phyloP scores from a whole-genome alignment of 768 basidiomycete species.

The Boletus rubropictus region DNA sequence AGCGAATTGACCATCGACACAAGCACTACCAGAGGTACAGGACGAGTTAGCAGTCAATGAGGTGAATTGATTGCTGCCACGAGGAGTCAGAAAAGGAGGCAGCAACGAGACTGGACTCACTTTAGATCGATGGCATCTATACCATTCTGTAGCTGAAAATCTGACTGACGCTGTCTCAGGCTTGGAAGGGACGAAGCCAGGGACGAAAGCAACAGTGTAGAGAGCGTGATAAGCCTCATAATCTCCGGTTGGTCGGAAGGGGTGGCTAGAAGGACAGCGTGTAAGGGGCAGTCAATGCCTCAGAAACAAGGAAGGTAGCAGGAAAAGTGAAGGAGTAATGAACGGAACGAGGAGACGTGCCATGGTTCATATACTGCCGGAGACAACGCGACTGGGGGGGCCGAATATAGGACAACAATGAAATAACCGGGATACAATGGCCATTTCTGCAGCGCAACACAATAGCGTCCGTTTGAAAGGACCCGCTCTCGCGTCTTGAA shows the following conservation, averaged over 20 bases:
- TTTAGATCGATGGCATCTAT: constrained; percentile 39
- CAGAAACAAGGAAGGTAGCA: constrained; percentile 8
- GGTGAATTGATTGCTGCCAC: constrained; percentile 18
- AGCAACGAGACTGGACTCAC: constrained; percentile 22
- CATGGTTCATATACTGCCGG: constrained; percentile 17
- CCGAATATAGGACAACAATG: constrained; percentile 16
- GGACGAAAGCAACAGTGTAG: constrained; percentile 26
- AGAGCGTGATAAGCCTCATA: constrained; percentile 38
- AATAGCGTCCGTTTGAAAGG: constrained; percentile 4
- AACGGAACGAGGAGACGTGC: neutral
- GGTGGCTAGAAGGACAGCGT: neutral
- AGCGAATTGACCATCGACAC: constrained; percentile 45
- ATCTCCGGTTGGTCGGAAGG: constrained; percentile 3
- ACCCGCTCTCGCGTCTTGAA: neutral
- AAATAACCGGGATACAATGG: neutral
- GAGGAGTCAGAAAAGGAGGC: constrained; percentile 1
- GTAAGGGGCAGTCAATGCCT: constrained; percentile 23
- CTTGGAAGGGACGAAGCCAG: constrained; percentile 34
- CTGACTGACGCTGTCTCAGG: constrained; percentile 25
- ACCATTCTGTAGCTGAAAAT: constrained; percentile 35
- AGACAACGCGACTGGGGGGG: neutral
- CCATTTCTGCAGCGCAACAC: constrained; percentile 8
- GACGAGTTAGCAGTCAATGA: constrained; percentile 28
- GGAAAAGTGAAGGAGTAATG: neutral
- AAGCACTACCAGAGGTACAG: constrained; percentile 40